Evolutionary conservation across 2,329 filamentous ascomycete genomes (phyloP), one percentile per base, ranked within the genome.

Genomic region (Cladosporium sp.): DNA sequence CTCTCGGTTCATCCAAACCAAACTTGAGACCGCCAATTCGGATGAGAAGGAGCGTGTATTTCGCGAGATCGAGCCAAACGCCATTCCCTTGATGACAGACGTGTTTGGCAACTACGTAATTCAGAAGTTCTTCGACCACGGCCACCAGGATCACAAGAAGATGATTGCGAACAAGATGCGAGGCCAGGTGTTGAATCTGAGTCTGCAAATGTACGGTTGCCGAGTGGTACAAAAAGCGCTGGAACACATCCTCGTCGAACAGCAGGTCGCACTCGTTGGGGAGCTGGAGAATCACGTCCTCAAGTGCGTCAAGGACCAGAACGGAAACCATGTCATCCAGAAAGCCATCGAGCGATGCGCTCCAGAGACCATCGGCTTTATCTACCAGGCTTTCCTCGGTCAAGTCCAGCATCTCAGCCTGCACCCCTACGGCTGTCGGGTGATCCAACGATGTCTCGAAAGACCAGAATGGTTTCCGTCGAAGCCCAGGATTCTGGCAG

Each of bases 41-140:
- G 93, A 97, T 54, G 92, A 96, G 64, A 97, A 96, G 70, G 89
- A 95, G 27, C 84, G 85, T 50, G 81, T 97, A 1, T 97, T 96
- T 73, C 77, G 79, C 1, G 93, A 97, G 68, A 89, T 99, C 40
- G 80, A 88, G 60, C 81, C 84, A 1, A 93, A 99, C 58, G 83
- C 86, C 1, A 70, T 95, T 24, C 89, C 92, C 63, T 74, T 99
- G 42, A 96, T 96, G 89, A 92, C 86, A 40, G 93, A 97, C 67
- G 86, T 97, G 0, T 99, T 96, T 64, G 93, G 93, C 48, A 99
- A 99, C 68, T 99, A 97, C 64, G 93, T 99, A 30, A 91, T 97
- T 34, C 93, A 99, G 64, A 97, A 96, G 68, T 85, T 97, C 65
- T 96, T 97, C 56, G 92, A 97, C 67, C 89, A 97, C 67, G 92